Evolutionary conservation across 768 basidiomycete species (phyloP).

Genomic region (Tremella fuciformis): DNA sequence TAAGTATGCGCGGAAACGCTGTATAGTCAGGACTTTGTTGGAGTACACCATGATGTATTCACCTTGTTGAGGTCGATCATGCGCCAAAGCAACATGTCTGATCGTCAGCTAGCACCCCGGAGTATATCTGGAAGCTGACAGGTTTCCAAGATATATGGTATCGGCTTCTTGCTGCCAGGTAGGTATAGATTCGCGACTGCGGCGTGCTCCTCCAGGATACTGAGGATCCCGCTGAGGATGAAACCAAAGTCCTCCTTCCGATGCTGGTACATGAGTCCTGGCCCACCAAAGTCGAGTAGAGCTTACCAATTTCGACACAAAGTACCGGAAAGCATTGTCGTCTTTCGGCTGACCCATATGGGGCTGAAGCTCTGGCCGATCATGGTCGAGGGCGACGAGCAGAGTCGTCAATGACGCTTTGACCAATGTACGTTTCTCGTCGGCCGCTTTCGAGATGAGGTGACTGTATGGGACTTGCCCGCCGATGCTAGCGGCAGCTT

Average conservation of each 20-base stretch:
- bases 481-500: conserved; percentile 27
- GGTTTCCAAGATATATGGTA: conserved; percentile 78
- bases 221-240: conserved; percentile 67
- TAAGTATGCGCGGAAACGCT: conserved; percentile 86
- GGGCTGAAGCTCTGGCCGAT: conserved; percentile 28
- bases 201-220: conserved; percentile 62
- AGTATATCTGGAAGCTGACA: conserved; percentile 56
- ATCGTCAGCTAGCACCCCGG: conserved; percentile 9
- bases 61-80: conserved; percentile 91
- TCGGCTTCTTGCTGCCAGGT: conserved; percentile 78
- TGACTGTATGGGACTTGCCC: conserved; percentile 81
- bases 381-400: conserved; percentile 53
- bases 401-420: conserved; percentile 74
- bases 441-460: conserved; percentile 80
- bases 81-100: conserved; percentile 68
- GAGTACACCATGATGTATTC: conserved; percentile 11
- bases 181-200: conserved; percentile 69
- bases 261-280: conserved; percentile 59
- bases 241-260: conserved; percentile 84
- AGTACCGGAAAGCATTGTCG: conserved; percentile 83
- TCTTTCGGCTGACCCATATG: conserved; percentile 43
- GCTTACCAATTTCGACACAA: conserved; percentile 79
- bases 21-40: conserved; percentile 7
- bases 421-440: conserved; percentile 68
- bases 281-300: conserved; percentile 4